These are phyloP conservation scores for Calonectria ilicicola DNA, from an alignment of 2,329 filamentous ascomycete species.

Conservation along the genomic window DNA sequence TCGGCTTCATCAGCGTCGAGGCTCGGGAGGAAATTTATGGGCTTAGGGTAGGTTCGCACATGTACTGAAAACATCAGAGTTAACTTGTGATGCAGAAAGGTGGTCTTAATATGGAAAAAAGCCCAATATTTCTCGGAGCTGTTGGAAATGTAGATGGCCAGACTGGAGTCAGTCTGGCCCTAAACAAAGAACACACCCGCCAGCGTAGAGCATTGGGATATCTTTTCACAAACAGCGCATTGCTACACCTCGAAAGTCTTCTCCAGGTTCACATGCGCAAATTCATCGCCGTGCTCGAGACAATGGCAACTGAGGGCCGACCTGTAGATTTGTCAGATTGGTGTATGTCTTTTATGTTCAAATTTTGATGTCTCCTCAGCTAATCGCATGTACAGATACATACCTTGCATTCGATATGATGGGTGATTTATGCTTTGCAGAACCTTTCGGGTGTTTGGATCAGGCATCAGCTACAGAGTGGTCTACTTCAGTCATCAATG, in stretches of 20 bases:
- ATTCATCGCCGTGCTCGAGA: neutral
- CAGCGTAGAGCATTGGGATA: neutral
- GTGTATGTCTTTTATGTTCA: neutral
- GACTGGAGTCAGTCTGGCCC: neutral
- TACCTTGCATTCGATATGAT: neutral
- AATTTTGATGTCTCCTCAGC: neutral
- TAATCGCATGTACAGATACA: neutral
- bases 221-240: neutral
- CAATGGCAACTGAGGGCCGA: neutral
- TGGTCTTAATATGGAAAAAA: neutral
- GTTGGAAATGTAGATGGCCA: slow-evolving; percentile 2
- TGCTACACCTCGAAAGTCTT: neutral
- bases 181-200: neutral
- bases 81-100: neutral
- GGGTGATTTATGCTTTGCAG: neutral
- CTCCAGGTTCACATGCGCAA: neutral
- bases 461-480: neutral
- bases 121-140: neutral
- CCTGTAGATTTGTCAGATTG: neutral
- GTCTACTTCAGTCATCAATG: slow-evolving; percentile 1
- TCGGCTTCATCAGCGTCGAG: slow-evolving; percentile 7
- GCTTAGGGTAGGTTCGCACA: neutral
- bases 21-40: neutral
- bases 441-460: neutral
- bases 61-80: no score